These are phyloP conservation scores for Rhynchosporium graminicola DNA, from an alignment of 2,329 filamentous ascomycete genomes.

Conservation along the genomic window DNA sequence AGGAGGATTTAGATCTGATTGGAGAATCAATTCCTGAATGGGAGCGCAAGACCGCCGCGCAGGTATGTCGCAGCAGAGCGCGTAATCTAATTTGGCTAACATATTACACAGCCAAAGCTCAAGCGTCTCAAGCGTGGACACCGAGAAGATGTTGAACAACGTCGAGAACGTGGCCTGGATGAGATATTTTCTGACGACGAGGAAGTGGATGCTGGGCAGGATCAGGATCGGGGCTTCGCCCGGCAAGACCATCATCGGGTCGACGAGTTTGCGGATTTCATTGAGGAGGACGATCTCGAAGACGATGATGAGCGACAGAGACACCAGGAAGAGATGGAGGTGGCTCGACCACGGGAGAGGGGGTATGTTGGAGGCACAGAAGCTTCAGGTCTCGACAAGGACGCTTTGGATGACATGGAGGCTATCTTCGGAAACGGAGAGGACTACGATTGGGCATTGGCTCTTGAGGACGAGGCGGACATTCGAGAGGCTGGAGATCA, in stretches of 20 bases:
- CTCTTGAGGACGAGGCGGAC: slow-evolving; percentile 84
- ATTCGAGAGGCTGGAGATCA: slow-evolving; percentile 77
- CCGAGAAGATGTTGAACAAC: slow-evolving; percentile 68
- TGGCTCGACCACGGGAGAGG: slow-evolving; percentile 75
- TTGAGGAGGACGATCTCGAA: slow-evolving; percentile 91
- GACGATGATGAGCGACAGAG: slow-evolving; percentile 77
- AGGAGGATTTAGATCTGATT: slow-evolving; percentile 94
- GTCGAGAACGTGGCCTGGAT: slow-evolving; percentile 72
- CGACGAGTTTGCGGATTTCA: slow-evolving; percentile 93
- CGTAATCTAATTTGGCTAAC: slow-evolving; percentile 28
- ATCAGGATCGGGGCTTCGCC: slow-evolving; percentile 42
- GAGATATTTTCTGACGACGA: slow-evolving; percentile 97
- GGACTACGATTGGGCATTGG: slow-evolving; percentile 93
- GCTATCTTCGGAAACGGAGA: slow-evolving; percentile 94
- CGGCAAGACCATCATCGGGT: slow-evolving; percentile 55
- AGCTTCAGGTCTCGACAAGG: slow-evolving; percentile 83
- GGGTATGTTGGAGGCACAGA: slow-evolving; percentile 72
- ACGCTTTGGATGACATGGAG: slow-evolving; percentile 92
- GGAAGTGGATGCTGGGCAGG: slow-evolving; percentile 63
- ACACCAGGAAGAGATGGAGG: slow-evolving; percentile 82
- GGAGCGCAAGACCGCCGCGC: slow-evolving; percentile 64
- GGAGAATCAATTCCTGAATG: slow-evolving; percentile 76
- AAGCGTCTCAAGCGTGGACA: slow-evolving; percentile 95
- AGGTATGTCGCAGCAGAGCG: slow-evolving; percentile 55
- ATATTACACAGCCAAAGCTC: slow-evolving; percentile 70